These are phyloP conservation scores for Calonectria pseudoreteaudii DNA, from an alignment of 2,329 filamentous ascomycete species.

Conservation along the genomic window DNA sequence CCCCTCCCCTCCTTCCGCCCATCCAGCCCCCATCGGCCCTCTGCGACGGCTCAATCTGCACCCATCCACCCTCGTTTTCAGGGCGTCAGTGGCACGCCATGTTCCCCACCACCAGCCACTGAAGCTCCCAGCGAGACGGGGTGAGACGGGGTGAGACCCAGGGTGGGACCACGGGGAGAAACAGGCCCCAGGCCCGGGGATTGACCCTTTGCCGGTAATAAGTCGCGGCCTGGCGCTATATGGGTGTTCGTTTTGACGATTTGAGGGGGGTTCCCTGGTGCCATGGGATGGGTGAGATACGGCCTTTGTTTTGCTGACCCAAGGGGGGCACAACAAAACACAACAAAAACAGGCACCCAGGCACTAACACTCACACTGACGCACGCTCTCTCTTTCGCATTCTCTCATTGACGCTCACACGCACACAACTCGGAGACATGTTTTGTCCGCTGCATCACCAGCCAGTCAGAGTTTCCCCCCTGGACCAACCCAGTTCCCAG, in stretches of 20 bases:
- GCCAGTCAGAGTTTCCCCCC: not conserved
- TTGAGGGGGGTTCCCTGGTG: not conserved
- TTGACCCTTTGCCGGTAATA: not conserved
- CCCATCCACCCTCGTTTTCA: not conserved
- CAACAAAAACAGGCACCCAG: not conserved
- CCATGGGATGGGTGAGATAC: not conserved
- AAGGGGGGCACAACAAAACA: not conserved
- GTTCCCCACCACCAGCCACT: constrained; percentile 18
- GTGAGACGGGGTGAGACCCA: constrained; percentile 15
- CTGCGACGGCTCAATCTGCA: not conserved
- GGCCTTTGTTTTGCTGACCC: not conserved
- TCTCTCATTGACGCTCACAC: not conserved
- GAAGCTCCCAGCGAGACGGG: constrained; percentile 7
- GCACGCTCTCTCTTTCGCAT: not conserved
- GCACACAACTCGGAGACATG: not conserved
- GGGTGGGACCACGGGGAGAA: constrained; percentile 7
- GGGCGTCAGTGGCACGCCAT: not conserved
- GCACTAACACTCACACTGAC: not conserved
- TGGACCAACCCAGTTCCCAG: constrained; percentile 2
- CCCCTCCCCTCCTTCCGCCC: too few species aligned
- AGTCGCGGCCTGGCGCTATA: not conserved
- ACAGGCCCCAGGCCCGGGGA: not conserved
- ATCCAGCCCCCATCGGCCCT: not conserved
- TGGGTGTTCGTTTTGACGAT: not conserved
- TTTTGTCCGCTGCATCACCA: not conserved